Evolutionary conservation across 768 basidiomycete genomes (phyloP), one percentile per base, ranked within the genome.

Genomic region (Xanthoconium purpureum): DNA sequence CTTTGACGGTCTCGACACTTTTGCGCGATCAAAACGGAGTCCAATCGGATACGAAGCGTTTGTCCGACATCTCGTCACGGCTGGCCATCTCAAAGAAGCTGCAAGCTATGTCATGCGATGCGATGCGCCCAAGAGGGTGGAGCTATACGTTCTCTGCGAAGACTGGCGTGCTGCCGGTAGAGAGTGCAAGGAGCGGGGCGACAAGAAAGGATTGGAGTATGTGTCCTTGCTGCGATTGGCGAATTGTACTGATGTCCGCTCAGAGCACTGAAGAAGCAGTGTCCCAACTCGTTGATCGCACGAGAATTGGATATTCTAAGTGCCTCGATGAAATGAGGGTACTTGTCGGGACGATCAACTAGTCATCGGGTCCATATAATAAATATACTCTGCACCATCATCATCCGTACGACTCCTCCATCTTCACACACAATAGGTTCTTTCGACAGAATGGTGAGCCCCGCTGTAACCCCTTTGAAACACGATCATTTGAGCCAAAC

Each of bases 1-100:
- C 71, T 98, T 94, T 71, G 90, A 94, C 35, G 85, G 81, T 2
- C 78, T 98, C 14, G 94, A 98, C 47, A 68, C 80, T 0, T 96
- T 99, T 68, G 84, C 94, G 2, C 89, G 86, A 63, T 89, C 88
- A 36, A 94, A 84, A 72, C 83, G 92, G 62, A 93, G 89, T 70
- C 95, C 96, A 5, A 98, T 98, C 55, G 96, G 97, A 1, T 98
- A 96, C 66, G 95, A 98, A 67, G 81, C 88, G 0, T 94, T 94
- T 68, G 93, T 94, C 28, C 83, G 78, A 37, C 85, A 91, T 61
- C 79, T 97, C 37, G 81, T 91, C 30, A 79, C 84, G 48, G 83
- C 85, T 38, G 91, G 91, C 0, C 84, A 88, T 68, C 64, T 71
- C 29, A 90, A 83, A 66, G 89, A 96, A 66, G 97, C 92, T 4